Evolutionary conservation across 176 grass and related monocot genomes (phyloP), one percentile per base, ranked within the genome.

Genomic region (Rhynchospora tenuis): DNA sequence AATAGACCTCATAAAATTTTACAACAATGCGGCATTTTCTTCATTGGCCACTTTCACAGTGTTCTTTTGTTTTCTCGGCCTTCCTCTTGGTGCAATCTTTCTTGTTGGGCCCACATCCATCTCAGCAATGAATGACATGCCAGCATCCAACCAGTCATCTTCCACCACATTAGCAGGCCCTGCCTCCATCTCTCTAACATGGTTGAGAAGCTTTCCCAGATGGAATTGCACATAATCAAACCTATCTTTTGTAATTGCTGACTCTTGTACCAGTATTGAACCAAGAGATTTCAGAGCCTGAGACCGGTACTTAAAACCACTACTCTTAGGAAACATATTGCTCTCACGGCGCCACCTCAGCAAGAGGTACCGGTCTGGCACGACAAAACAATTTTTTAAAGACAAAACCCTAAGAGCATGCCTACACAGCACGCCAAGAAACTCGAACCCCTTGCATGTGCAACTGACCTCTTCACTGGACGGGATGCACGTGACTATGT

Each of bases 391-490:
- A 82, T 90, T 90, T 33, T 90, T 90, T 63, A 90, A 77, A 19
- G 85, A 90, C 46, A 90, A 83, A 19, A 90, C 85, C 65, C 85
- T 70, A 78, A 90, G 81, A 60, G 75, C 59, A 69, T 90, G 89
- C 4, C 69, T 81, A 83, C 89, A 90, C 66, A 90, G 69, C 29
- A 87, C 81, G 3, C 89, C 85, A 63, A 29, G 59, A 79, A 58
- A 85, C 51, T 90, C 89, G 1, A 90, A 90, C 46, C 77, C 89
- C 17, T 85, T 90, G 77, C 89, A 90, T 28, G 81, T 90, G 85
- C 85, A 90, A 47, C 54, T 76, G 19, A 90, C 31, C 47, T 87
- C 84, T 74, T 90, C 76, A 64, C 45, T 83, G 26, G 73, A 84
- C 23, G 89, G 66, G 24, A 87, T 72, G 51, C 73, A 90, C 2